A percentile compares a stretch with the other conserved stretches of the same genome.
These are phyloP conservation scores for Gloeopeniophorella convolvens DNA, from an alignment of 768 basidiomycete species.

Conservation along the genomic window DNA sequence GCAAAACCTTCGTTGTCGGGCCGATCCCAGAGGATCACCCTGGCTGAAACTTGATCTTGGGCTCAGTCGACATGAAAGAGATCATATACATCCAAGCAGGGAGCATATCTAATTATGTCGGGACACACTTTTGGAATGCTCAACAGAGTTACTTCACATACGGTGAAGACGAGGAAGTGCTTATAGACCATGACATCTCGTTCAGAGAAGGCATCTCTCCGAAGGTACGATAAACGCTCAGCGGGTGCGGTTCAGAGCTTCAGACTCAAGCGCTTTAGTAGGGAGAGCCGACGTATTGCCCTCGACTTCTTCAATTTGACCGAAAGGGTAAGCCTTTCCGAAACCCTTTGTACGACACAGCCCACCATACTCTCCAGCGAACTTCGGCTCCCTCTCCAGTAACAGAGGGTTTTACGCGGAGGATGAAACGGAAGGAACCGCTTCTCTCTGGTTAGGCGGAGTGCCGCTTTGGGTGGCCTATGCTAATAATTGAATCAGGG, in stretches of 20 bases:
- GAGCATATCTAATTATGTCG: slow-evolving; percentile 55
- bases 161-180: slow-evolving; percentile 27
- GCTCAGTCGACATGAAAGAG: slow-evolving; percentile 55
- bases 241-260: slow-evolving; percentile 7
- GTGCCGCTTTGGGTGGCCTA: background rate
- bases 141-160: slow-evolving; percentile 64
- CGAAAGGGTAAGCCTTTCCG: slow-evolving; percentile 44
- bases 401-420: slow-evolving; percentile 35
- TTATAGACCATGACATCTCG: slow-evolving; percentile 50
- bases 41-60: background rate
- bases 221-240: slow-evolving; percentile 35
- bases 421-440: slow-evolving; percentile 22
- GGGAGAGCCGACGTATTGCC: slow-evolving; percentile 49
- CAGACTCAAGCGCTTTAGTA: background rate
- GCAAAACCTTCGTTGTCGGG: too few relatives aligned
- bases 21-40: too few relatives aligned
- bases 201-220: slow-evolving; percentile 54
- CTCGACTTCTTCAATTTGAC: slow-evolving; percentile 63
- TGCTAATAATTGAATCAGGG: slow-evolving; percentile 32
- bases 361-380: slow-evolving; percentile 35
- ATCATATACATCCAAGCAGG: slow-evolving; percentile 78
- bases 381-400: slow-evolving; percentile 55
- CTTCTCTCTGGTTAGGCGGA: slow-evolving; percentile 10
- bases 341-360: background rate
- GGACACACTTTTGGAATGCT: slow-evolving; percentile 79